Evolutionary conservation across 345 rosid genomes (phyloP), one percentile per base, ranked within the genome.

Genomic region (Corchorus olitorius): DNA sequence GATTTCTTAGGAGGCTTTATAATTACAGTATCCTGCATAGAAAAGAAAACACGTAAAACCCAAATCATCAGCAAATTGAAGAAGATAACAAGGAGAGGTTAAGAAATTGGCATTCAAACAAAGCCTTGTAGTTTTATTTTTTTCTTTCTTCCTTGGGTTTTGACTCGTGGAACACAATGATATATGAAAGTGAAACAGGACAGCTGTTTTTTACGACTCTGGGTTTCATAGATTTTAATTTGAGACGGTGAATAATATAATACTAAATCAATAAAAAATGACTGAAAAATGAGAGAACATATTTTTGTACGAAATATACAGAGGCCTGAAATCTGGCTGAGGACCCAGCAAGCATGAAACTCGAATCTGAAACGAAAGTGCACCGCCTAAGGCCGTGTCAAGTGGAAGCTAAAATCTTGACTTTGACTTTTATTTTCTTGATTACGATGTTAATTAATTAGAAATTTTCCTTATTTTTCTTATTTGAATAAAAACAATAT

Each of bases 1-100:
- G 97, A 84, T 63, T 87, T 92, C 89, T 91, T 96, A 19, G 86
- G 81, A 75, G 89, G 84, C 79, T 92, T 96, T 80, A 92, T 73
- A 43, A 89, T 84, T 63, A 90, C 49, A 7, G 87, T 72, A 72
- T 86, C 93, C 97, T 96, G 94, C 76, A 67, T 65, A 72, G n/a
- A 75, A 73, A 49, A 73, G 17, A 67, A 33, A 68, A 74, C 58
- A 65, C 8, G 50, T 77, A 65, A 49, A 37, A 76, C 35, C 65
- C 35, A 48, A 48, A 62, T 49, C n/a, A 17, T 54, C 73, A 56
- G 7, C 14, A 69, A 5, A 55, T 70, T 27, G 66, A 71, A 53
- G 16, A 50, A 35, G 39, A 65, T 50, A 63, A 8, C 19, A 67
- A 41, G 12, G 77, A 45, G 58, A 63, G 67, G 73, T 48, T 68